Evolutionary conservation across 768 basidiomycete genomes (phyloP).

Genomic region (Trichaptum fuscoviolaceum): DNA sequence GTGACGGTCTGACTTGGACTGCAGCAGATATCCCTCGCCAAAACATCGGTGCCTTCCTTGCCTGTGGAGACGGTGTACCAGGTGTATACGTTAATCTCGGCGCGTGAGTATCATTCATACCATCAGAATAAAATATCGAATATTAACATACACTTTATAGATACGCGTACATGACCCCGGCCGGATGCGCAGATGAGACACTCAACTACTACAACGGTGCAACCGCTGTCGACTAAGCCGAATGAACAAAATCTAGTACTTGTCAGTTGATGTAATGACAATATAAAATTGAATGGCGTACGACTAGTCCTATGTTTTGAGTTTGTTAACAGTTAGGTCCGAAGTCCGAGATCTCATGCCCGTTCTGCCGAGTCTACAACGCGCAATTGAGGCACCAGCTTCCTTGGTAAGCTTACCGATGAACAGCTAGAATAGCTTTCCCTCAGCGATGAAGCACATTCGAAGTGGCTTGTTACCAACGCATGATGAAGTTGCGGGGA

Average conservation of each 20-base stretch:
- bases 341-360: background rate
- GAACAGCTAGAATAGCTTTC: background rate
- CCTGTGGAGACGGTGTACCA: slow-evolving; percentile 10
- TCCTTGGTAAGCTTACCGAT: background rate
- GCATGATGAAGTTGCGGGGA: background rate
- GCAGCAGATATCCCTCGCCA: slow-evolving; percentile 8
- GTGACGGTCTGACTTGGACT: slow-evolving; percentile 12
- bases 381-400: background rate
- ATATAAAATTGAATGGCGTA: background rate
- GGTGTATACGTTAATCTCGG: slow-evolving; percentile 52
- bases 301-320: background rate
- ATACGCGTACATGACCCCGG: slow-evolving; percentile 49
- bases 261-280: background rate
- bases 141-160: background rate
- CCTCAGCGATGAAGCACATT: background rate
- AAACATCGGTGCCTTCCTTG: slow-evolving; percentile 13
- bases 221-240: slow-evolving; percentile 29
- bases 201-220: slow-evolving; percentile 57
- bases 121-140: background rate
- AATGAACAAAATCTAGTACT: background rate
- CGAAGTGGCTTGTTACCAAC: background rate
- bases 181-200: slow-evolving; percentile 55
- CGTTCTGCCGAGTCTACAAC: background rate
- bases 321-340: background rate
- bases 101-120: slow-evolving; percentile 13